Conservation (phyloP, 1,284 basidiomycete genomes). For the Malassezia pachydermatis region DNA sequence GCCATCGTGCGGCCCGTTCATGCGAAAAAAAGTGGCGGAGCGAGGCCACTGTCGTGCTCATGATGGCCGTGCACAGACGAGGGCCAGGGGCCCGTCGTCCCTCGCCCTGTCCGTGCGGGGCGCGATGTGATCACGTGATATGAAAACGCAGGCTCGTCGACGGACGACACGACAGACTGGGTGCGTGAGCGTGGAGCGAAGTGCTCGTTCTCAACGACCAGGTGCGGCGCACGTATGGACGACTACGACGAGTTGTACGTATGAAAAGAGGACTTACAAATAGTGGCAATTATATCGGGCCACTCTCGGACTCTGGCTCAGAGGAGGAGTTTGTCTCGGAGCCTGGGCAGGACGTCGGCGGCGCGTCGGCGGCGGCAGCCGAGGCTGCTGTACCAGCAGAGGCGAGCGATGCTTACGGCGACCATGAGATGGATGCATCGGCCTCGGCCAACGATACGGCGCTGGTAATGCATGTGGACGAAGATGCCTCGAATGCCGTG, state of each 20-base stretch:
- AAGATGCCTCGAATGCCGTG: slow-evolving; percentile 64
- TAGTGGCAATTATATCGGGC: slow-evolving; percentile 46
- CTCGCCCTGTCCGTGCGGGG: neutral
- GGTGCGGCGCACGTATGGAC: too few species aligned
- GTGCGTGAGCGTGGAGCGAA: too few species aligned
- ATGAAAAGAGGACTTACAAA: neutral
- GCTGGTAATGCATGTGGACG: slow-evolving; percentile 37
- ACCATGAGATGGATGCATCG: slow-evolving; percentile 4
- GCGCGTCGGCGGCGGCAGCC: slow-evolving; percentile 60
- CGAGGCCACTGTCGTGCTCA: too few species aligned
- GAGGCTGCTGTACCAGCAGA: neutral
- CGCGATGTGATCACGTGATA: too few species aligned
- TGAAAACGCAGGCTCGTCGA: too few species aligned
- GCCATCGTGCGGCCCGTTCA: slow-evolving; percentile 6
- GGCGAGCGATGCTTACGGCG: slow-evolving; percentile 53
- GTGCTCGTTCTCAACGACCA: too few species aligned
- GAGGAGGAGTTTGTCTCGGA: slow-evolving; percentile 17
- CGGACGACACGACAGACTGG: too few species aligned
- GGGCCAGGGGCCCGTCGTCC: neutral
- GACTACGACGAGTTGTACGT: slow-evolving; percentile 44
- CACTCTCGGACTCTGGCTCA: slow-evolving; percentile 39
- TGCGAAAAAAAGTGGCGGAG: too few species aligned
- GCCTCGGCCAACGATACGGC: slow-evolving; percentile 52
- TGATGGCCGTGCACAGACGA: too few species aligned
- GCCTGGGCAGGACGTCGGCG: slow-evolving; percentile 57